phyloP scores from a whole-genome alignment of 768 basidiomycete genomes.

The Hygrophorus russula region DNA sequence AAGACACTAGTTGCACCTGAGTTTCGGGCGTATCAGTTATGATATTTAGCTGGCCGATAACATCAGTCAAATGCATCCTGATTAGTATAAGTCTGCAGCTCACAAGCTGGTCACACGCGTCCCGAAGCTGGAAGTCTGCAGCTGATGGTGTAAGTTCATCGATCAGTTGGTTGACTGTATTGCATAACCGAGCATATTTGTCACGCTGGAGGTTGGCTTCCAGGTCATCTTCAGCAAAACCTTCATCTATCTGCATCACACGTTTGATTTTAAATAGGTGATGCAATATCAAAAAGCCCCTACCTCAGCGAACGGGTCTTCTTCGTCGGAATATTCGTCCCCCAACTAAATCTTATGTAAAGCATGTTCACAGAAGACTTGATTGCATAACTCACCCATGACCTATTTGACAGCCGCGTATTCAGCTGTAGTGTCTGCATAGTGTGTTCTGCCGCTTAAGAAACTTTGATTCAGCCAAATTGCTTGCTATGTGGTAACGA shows the following conservation, averaged over 20 bases:
- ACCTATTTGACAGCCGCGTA: conserved; percentile 78
- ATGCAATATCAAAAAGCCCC: neutral
- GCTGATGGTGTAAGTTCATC: conserved; percentile 78
- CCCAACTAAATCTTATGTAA: conserved; percentile 37
- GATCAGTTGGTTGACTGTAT: conserved; percentile 71
- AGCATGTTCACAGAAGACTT: neutral
- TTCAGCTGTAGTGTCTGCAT: conserved; percentile 76
- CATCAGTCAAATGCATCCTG: neutral
- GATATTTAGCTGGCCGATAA: conserved; percentile 48
- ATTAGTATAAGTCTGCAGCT: conserved; percentile 13
- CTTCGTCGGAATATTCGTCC: conserved; percentile 79
- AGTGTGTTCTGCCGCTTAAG: conserved; percentile 41
- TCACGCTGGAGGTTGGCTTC: conserved; percentile 90
- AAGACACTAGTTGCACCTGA: conserved; percentile 77
- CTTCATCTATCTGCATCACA: conserved; percentile 70
- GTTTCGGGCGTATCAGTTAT: conserved; percentile 77
- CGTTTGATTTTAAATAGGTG: neutral
- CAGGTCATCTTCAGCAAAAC: conserved; percentile 83
- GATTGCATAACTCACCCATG: conserved; percentile 50
- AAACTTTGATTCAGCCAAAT: conserved; percentile 2
- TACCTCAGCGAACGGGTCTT: conserved; percentile 95
- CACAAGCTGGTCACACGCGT: conserved; percentile 84
- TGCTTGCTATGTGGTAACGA: neutral
- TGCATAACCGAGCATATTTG: conserved; percentile 82
- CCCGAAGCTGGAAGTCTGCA: conserved; percentile 71